Conservation (phyloP, 371 early-diverging fungal species). For the Lichtheimia ramosa region DNA sequence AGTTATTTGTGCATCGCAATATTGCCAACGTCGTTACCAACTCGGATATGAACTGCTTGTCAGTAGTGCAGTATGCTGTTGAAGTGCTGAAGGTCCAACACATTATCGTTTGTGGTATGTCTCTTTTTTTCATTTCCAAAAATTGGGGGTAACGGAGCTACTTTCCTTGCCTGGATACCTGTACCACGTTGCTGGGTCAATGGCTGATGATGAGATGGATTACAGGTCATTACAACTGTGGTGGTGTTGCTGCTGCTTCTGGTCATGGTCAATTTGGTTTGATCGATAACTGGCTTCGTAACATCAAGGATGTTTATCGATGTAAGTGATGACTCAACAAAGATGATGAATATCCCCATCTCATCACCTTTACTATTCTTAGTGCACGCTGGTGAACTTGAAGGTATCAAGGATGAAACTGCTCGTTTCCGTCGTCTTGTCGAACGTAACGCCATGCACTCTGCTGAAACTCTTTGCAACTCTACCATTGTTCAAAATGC, state of each 20-base stretch:
- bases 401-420: conserved; percentile 35
- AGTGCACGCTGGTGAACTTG: conserved; percentile 54
- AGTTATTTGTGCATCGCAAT: conserved; percentile 94
- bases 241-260: conserved; percentile 79
- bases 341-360: too few relatives aligned
- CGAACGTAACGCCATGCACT: conserved; percentile 76
- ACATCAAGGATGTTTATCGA: conserved; percentile 76
- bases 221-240: conserved; percentile 83
- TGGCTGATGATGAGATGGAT: too few relatives aligned
- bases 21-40: conserved; percentile 89
- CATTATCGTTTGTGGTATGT: conserved; percentile 83
- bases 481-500: conserved; percentile 83
- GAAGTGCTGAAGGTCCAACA: conserved; percentile 89
- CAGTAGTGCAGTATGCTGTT: conserved; percentile 92
- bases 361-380: background rate
- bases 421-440: conserved; percentile 55
- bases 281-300: conserved; percentile 85
- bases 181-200: background rate
- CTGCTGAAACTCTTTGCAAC: conserved; percentile 72
- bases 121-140: too few relatives aligned
- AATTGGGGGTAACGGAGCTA: background rate
- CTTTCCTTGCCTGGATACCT: background rate
- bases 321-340: conserved; percentile 21
- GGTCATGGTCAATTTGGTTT: conserved; percentile 69
- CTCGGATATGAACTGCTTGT: conserved; percentile 79